Conservation (phyloP, 164 flowering plant species). For the Magnolia sinica region DNA sequence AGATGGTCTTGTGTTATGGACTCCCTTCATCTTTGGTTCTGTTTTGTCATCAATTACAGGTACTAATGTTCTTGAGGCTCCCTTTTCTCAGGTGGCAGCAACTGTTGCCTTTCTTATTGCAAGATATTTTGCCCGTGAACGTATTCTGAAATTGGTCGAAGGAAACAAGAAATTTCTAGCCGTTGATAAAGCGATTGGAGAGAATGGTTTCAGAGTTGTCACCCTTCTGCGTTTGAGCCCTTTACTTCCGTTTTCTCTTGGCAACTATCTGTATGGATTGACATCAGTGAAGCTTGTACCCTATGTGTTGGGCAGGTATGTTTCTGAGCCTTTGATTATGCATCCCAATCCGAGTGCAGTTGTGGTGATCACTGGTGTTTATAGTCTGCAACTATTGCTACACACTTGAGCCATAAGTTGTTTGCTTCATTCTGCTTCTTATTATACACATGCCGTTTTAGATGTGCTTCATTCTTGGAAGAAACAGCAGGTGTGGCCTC, state of each 20-base stretch:
- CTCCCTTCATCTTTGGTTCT: not conserved
- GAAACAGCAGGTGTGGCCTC: not conserved
- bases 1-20: slow-evolving; percentile 21
- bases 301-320: slow-evolving; percentile 90
- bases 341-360: not conserved
- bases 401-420: not conserved
- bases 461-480: not conserved
- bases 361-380: not conserved
- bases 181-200: slow-evolving; percentile 98
- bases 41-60: not conserved
- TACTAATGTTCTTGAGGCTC: not conserved
- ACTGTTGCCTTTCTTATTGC: slow-evolving; percentile 94
- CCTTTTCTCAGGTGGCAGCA: slow-evolving; percentile 75
- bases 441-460: not conserved
- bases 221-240: slow-evolving; percentile 96
- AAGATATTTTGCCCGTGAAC: slow-evolving; percentile 99
- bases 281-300: slow-evolving; percentile 95
- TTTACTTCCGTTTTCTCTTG: slow-evolving; percentile 93
- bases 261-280: slow-evolving; percentile 92
- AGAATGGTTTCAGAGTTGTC: slow-evolving; percentile 93
- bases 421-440: not conserved
- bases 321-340: slow-evolving; percentile 10
- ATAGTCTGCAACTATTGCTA: not conserved
- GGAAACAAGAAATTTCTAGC: slow-evolving; percentile 97
- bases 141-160: slow-evolving; percentile 87